Base-by-base conservation (phyloP, 106 monocot species). In the Dendrobium nobile region DNA sequence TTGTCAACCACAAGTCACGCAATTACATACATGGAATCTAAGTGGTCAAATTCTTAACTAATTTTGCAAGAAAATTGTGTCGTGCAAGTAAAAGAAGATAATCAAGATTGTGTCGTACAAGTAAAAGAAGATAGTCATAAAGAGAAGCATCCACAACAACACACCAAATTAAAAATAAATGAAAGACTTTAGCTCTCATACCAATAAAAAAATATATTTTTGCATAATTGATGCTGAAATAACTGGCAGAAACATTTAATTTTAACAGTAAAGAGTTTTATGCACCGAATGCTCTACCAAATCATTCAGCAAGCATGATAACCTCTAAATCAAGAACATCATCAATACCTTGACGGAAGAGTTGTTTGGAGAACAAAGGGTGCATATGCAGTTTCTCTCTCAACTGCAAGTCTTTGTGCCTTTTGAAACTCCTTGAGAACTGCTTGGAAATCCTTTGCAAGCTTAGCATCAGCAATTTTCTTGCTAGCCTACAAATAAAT, bases 381-480 rank as follows among this genome's bases (percentile, higher is more conserved):
- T 26, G 87, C 75, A 87, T 88, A 95, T n/a, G 91, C 88, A 47
- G 89, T 89, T 84, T 99, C 98, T 72, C 91, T 87, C 79, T 91
- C 91, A 82, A 84, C 91, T 13, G 98, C 88, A 89, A 93, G 86
- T 41, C 86, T 83, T 76, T 99, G 98, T 41, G 86, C 88, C 84
- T 95, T 99, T 81, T 91, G 92, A 76, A 93, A 99, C 68, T 93
- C 92, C 73, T 86, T 91, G 78, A 99, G 85, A 72, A 91, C 81
- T 74, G 88, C 83, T 86, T 92, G 84, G 67, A 99, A 95, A 91
- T 99, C 95, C 84, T 95, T 94, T 9, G 95, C 98, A 41, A 99
- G 88, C 73, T 95, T 99, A n/a, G 87, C 95, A 92, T 93, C 98
- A 79, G 88, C 92, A 82, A 95, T 89, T 80, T 87, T 99, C 77